Evolutionary conservation across 768 basidiomycete species (phyloP).

Genomic region (Dictyophora rubrovolvata): DNA sequence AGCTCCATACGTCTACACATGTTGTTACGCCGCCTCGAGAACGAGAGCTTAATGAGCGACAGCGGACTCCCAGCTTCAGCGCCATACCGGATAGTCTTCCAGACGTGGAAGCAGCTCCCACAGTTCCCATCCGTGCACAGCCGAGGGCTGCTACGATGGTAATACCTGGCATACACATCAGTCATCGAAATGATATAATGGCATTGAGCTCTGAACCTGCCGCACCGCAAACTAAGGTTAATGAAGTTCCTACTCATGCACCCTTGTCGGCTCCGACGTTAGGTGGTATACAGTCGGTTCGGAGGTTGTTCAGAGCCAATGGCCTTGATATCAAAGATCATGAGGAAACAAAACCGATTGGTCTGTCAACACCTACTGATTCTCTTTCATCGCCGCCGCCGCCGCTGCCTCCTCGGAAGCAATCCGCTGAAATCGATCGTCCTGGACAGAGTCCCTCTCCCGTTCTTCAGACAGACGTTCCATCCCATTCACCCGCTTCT

Average conservation of each 20-base stretch:
- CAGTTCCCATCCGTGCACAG: constrained; percentile 55
- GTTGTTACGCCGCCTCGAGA: not conserved
- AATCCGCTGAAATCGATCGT: constrained; percentile 15
- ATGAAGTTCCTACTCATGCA: constrained; percentile 11
- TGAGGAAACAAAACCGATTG: not conserved
- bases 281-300: constrained; percentile 40
- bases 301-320: constrained; percentile 42
- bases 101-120: constrained; percentile 15
- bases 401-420: not conserved
- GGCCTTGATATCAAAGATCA: not conserved
- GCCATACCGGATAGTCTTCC: not conserved
- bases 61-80: not conserved
- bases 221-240: constrained; percentile 35
- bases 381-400: not conserved
- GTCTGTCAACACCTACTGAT: not conserved
- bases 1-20: not conserved
- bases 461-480: constrained; percentile 14
- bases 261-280: constrained; percentile 24
- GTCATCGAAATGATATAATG: constrained; percentile 77
- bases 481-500: constrained; percentile 33
- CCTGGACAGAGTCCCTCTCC: constrained; percentile 20
- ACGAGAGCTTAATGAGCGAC: not conserved
- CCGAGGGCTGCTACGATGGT: constrained; percentile 76
- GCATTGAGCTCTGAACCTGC: constrained; percentile 69
- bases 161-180: constrained; percentile 80